Percentiles rank a stretch among this genome's conserved stretches.
Conservation (phyloP, 139 green algal genomes). For the Closterium sp. region DNA sequence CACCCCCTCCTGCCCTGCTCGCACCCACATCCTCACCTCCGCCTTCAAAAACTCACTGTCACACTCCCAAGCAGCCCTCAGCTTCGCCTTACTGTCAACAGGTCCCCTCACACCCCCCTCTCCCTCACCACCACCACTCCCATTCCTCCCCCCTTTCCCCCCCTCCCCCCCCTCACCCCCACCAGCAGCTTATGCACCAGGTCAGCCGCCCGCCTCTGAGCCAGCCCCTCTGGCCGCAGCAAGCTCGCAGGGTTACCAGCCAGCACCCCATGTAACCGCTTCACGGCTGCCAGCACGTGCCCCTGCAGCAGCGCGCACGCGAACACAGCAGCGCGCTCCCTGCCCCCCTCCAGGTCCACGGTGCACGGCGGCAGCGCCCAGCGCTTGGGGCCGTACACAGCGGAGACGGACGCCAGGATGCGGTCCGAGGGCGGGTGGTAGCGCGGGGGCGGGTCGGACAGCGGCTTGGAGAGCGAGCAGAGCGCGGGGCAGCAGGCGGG, state of each 20-base stretch:
- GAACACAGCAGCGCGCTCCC: constrained; percentile 65
- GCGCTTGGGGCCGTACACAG: background rate
- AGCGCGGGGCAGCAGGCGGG: constrained; percentile 23
- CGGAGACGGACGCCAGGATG: background rate
- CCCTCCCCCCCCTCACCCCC: background rate
- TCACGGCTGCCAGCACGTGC: constrained; percentile 46
- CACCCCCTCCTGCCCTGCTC: background rate
- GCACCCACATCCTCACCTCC: background rate
- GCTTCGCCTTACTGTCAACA: background rate
- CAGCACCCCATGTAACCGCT: constrained; percentile 14
- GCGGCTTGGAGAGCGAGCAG: constrained; percentile 15
- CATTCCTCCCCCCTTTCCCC: background rate
- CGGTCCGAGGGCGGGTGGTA: constrained; percentile 57
- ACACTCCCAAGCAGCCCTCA: background rate
- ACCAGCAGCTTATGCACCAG: constrained; percentile 21
- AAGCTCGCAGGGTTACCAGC: constrained; percentile 28
- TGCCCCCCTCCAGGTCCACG: background rate
- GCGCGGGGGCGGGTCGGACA: constrained; percentile 46
- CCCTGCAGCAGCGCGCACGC: constrained; percentile 81
- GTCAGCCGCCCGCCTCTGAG: constrained; percentile 40
- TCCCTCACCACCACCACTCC: background rate
- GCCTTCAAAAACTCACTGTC: background rate
- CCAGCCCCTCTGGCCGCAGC: constrained; percentile 12
- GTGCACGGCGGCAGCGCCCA: background rate
- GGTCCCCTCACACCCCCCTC: background rate